Base-by-base conservation (phyloP, 108 stramenopile genomes). In the Discostella pseudostelligera region DNA sequence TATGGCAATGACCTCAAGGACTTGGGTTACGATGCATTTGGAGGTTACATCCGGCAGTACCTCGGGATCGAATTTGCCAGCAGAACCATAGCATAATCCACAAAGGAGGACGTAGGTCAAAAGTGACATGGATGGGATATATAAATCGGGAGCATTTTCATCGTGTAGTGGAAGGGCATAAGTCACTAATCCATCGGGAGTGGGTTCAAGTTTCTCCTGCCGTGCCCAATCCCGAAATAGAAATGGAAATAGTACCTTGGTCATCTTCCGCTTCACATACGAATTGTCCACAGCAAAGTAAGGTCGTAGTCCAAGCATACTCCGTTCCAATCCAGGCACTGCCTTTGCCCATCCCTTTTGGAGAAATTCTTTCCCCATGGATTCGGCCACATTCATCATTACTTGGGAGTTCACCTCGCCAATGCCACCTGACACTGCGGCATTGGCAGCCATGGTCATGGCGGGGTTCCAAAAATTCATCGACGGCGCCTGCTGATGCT, bases 241-340 rank as follows among this genome's bases (percentile, higher is more conserved):
- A 60, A 97, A 91, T 8, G 98, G 94, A 65, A 97, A 91, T 14
- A 97, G 65, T 8, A 99, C 76, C 60, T 82, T 81, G 47, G 55
- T 50, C 78, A 99, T 88, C 81, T 99, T 99, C 16, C 69, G 61
- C 57, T 90, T 74, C 40, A 99, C 98, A 67, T 97, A 99, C 1
- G 59, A 50, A 82, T 97, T 97, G 79, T 96, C 96, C 13, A 99
- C 98, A 17, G 94, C 90, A 80, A 97, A 99, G 65, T 99, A 97
- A 8, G 78, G 74, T 48, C 95, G 71, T 40, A 97, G 70, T 5
- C 65, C 62, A 25, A 77, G 37, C 95, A 94, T 87, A 56, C 70
- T 65, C 39, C 70, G 47, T 50, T 89, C 87, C 56, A 94, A 62
- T 43, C 93, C 93, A 26, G 93, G 93, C 67, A 94, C 87, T 7